Base-by-base conservation (phyloP, 2,329 filamentous ascomycete genomes). In the Penicillium sp. region DNA sequence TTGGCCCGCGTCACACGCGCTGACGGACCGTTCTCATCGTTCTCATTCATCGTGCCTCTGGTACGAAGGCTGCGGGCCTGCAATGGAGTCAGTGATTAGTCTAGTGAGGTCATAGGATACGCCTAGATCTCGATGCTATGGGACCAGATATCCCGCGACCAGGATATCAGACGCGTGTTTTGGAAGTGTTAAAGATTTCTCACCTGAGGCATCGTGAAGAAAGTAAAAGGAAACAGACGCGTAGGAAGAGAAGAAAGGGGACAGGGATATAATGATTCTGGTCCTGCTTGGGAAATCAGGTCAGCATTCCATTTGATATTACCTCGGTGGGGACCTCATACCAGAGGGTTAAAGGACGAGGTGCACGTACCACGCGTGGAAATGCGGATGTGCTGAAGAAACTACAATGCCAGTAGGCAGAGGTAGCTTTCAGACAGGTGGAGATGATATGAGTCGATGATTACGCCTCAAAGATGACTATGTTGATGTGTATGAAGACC, bases 1-100 rank as follows among this genome's bases (percentile, higher is more conserved):
- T 97, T 96, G 59, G 93, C 90, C 74, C 93, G 83, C 63, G 93
- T 97, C 68, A 96, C 76, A 74, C 90, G 88, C 73, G 86, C 88
- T 54, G 86, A 83, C 52, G 77, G 74, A 57, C 72, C 80, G 69
- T 95, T 95, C 76, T 96, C 93, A 69, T 96, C 91, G 68, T 96
- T 96, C 77, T 96, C 90, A 71, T 94, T 93, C 58, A 85, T 85
- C 63, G 85, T 79, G 69, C 83, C 80, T 73, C 89, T 85, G 69
- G 83, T 80, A 72, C 85, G 81, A 64, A 82, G 77, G 68, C 80
- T 76, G 72, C 87, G 85, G 76, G 78, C 80, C 85, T 84, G 64
- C 33, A 33, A 38, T 26, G 35, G 21, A 33, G 50, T 57, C 43
- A 56, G 43, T 52, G 40, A 50, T 53, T 15, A 26, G 21, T 47